These are phyloP conservation scores for Candida endomychidarum DNA, from an alignment of 805 yeast species.

Conservation along the genomic window DNA sequence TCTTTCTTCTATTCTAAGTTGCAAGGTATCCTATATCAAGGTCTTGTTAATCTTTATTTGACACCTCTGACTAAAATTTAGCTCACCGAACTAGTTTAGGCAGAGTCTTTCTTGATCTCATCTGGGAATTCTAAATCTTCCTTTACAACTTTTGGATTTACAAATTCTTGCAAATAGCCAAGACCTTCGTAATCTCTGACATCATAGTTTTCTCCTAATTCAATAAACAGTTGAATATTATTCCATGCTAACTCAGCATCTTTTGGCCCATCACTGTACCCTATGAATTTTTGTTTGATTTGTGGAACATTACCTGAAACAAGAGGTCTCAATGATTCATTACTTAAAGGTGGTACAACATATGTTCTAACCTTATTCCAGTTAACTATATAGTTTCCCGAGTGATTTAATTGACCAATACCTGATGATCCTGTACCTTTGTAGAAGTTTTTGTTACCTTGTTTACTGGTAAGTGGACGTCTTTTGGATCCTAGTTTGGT, in stretches of 20 bases:
- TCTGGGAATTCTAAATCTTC: slow-evolving; percentile 18
- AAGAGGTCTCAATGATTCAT: slow-evolving; percentile 60
- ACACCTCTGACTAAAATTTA: too few species aligned
- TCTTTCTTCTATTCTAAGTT: too few species aligned
- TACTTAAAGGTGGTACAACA: slow-evolving; percentile 64
- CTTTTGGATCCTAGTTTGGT: slow-evolving; percentile 81
- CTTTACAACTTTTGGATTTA: slow-evolving; percentile 25
- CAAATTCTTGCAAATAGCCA: slow-evolving; percentile 36
- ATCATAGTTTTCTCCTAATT: slow-evolving; percentile 59
- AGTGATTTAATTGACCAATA: slow-evolving; percentile 74
- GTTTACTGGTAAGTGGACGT: slow-evolving; percentile 81
- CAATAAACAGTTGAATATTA: slow-evolving; percentile 73
- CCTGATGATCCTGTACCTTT: slow-evolving; percentile 97
- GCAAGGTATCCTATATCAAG: too few species aligned
- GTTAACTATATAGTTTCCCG: slow-evolving; percentile 74
- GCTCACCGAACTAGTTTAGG: too few species aligned
- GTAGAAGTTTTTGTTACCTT: slow-evolving; percentile 91
- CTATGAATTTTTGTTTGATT: slow-evolving; percentile 64
- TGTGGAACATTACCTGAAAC: slow-evolving; percentile 75
- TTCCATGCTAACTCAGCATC: slow-evolving; percentile 73
- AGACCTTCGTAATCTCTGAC: slow-evolving; percentile 35
- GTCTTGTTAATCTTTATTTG: too few species aligned
- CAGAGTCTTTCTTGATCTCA: slow-evolving; percentile 16
- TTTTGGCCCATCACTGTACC: slow-evolving; percentile 67
- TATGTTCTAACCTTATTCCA: slow-evolving; percentile 89